Conservation (phyloP, 2,329 filamentous ascomycete species). For the Ascochyta clinopodiicola region DNA sequence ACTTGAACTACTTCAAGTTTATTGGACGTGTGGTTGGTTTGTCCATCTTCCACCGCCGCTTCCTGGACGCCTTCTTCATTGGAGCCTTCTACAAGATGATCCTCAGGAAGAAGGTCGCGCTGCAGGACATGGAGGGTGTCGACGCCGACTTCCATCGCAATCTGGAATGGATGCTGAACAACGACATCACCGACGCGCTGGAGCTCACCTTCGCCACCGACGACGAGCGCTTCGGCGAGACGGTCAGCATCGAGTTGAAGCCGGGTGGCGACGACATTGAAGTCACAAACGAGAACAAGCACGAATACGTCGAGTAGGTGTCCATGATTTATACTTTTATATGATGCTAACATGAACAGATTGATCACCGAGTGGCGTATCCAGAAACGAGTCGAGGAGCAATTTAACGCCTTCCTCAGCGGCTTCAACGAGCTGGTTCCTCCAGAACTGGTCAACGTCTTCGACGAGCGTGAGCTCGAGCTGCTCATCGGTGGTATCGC, state of each 20-base stretch:
- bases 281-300: conserved; percentile 98
- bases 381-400: conserved; percentile 96
- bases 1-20: conserved; percentile 99
- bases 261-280: conserved; percentile 89
- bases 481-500: conserved; percentile 97
- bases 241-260: conserved; percentile 92
- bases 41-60: conserved; percentile 96
- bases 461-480: conserved; percentile 96
- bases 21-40: conserved; percentile 96
- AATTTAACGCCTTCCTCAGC: conserved; percentile 97
- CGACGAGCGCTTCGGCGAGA: conserved; percentile 95
- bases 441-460: conserved; percentile 95
- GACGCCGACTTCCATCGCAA: conserved; percentile 98
- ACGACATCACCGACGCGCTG: conserved; percentile 92
- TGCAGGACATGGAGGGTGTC: conserved; percentile 98
- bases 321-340: conserved; percentile 12
- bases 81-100: conserved; percentile 99
- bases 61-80: conserved; percentile 98
- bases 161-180: conserved; percentile 96
- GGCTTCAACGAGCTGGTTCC: conserved; percentile 98
- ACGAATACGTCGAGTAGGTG: conserved; percentile 90
- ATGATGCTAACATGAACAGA: conserved; percentile 48
- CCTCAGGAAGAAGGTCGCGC: conserved; percentile 85
- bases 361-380: conserved; percentile 99
- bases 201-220: conserved; percentile 97